Conservation (phyloP, 2,329 filamentous ascomycete species). For the Tricladium varicosporioides region DNA sequence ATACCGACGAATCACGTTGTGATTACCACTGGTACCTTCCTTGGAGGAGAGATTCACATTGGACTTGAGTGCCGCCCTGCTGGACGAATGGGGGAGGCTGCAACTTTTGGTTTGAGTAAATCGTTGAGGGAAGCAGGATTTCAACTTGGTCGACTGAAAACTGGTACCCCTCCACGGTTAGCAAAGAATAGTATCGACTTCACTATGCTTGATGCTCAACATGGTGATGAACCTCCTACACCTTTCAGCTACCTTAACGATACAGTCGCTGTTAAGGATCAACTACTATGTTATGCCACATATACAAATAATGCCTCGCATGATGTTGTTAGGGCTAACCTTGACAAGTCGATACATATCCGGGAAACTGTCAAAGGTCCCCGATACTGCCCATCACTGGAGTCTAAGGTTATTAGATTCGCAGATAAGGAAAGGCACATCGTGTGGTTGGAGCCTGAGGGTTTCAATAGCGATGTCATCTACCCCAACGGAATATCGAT, state of each 20-base stretch:
- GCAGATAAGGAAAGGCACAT: conserved; percentile 77
- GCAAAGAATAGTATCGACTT: conserved; percentile 83
- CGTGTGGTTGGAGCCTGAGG: conserved; percentile 96
- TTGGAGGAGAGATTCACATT: conserved; percentile 95
- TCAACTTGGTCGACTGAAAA: conserved; percentile 85
- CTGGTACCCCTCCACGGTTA: conserved; percentile 87
- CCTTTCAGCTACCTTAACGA: conserved; percentile 92
- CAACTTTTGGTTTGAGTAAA: conserved; percentile 88
- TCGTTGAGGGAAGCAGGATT: conserved; percentile 88
- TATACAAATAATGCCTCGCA: conserved; percentile 83
- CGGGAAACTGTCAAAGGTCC: conserved; percentile 92
- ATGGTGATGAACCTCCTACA: conserved; percentile 78
- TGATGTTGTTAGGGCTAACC: conserved; percentile 78
- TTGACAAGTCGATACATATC: conserved; percentile 97
- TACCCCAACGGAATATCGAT: conserved; percentile 98
- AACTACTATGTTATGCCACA: conserved; percentile 83
- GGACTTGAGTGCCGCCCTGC: conserved; percentile 81
- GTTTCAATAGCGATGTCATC: conserved; percentile 83
- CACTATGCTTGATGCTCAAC: conserved; percentile 65
- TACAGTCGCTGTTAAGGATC: conserved; percentile 72
- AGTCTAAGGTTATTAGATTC: conserved; percentile 91
- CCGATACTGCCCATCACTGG: conserved; percentile 90
- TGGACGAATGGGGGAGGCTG: conserved; percentile 89
- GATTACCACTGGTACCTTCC: conserved; percentile 94
- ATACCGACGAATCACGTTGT: conserved; percentile 79